Evolutionary conservation across 1,284 basidiomycete species (phyloP), one percentile per base, ranked within the genome.

Genomic region (Boletus semigastroideus): DNA sequence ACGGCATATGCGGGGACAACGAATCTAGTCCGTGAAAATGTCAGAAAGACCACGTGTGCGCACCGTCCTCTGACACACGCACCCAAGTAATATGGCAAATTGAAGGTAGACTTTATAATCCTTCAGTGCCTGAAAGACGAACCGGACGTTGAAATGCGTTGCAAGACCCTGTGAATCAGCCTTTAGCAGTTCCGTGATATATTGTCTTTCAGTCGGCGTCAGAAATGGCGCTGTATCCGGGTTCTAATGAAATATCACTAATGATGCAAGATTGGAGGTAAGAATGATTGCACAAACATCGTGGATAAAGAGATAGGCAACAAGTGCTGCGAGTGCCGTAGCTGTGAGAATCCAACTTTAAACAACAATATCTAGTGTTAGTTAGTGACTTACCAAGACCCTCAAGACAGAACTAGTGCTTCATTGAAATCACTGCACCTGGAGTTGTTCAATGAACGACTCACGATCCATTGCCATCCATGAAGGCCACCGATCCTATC

Each of bases 1-100:
- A 83, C 74, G 14, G 77, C 77, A 58, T 82, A 83, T 28, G 77
- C 68, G 5, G 83, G 74, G 46, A 78, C 67, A 46, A 78, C 65
- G 33, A 77, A 51, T 22, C 77, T 70, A 46, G 16, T 12, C 6
- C 28, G 28, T 11, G 16, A 49, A 48, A 57, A 45, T 50, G 9
- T 55, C 39, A 49, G 43, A 20, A 46, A 11, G n/a, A 38, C 9
- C 5, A 3, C 12, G 9, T 0, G 22, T 5, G 22, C 5, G 5
- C 22, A 22, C 2, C 16, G n/a, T 16, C n/a, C 13, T 22, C 22
- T 22, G 22, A 22, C 22, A 22, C 30, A 19, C n/a, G 31, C 33
- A 56, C 72, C 76, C 74, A n/a, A 74, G 64, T 48, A 73, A 74
- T 40, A 76, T 69, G 10, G 65, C 62, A 38, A 73, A 61, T 53